Evolutionary conservation across 2,329 filamentous ascomycete genomes (phyloP).

Genomic region (Epichloe coenophiala): DNA sequence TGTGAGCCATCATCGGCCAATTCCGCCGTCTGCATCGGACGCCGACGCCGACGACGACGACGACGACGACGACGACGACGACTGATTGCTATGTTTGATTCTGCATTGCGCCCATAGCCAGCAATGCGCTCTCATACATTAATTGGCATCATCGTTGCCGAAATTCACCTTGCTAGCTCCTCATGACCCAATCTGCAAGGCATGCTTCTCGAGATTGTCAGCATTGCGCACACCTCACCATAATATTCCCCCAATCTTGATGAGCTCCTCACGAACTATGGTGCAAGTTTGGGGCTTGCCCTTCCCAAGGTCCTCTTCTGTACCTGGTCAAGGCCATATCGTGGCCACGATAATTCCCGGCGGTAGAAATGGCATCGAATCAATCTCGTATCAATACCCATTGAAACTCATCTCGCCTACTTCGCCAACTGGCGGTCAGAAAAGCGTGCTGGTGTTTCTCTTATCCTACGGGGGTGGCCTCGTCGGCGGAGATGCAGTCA

Average conservation of each 20-base stretch:
- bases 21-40: neutral
- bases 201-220: neutral
- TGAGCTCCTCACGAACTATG: slow-evolving; percentile 5
- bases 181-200: neutral
- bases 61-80: neutral
- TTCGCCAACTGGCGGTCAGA: slow-evolving; percentile 46
- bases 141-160: neutral
- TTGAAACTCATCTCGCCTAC: slow-evolving; percentile 77
- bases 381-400: slow-evolving; percentile 81
- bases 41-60: neutral
- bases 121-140: neutral
- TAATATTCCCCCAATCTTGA: neutral
- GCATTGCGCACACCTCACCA: neutral
- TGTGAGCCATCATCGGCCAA: neutral
- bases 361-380: slow-evolving; percentile 55
- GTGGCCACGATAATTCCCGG: slow-evolving; percentile 60
- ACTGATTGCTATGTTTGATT: neutral
- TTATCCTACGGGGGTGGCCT: slow-evolving; percentile 91
- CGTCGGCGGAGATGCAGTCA: slow-evolving; percentile 72
- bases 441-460: slow-evolving; percentile 70
- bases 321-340: slow-evolving; percentile 66
- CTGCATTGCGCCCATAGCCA: neutral
- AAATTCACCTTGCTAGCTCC: neutral
- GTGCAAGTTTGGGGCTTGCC: slow-evolving; percentile 29
- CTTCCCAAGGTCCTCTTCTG: slow-evolving; percentile 60